These are phyloP conservation scores for Puccinia sorghi DNA, from an alignment of 1,284 basidiomycete genomes.

Conservation along the genomic window DNA sequence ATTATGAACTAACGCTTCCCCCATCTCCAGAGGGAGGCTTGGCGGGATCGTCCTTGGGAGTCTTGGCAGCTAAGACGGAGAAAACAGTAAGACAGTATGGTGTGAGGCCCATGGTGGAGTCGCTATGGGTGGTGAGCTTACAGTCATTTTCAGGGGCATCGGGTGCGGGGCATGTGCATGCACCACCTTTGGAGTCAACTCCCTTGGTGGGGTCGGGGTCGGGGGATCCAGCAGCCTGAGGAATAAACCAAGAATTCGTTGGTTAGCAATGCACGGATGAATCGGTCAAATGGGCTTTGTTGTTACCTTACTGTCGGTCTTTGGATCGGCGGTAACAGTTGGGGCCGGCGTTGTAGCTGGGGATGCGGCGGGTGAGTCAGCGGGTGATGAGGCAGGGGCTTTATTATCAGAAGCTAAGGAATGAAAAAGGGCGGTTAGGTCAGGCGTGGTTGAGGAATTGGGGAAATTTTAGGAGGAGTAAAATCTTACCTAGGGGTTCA, in stretches of 20 bases:
- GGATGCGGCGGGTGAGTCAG: background rate
- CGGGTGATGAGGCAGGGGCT: background rate
- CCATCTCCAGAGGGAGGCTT: background rate
- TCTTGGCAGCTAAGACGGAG: background rate
- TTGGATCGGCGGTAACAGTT: background rate
- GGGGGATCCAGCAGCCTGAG: background rate
- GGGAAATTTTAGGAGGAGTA: background rate
- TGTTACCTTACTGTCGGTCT: background rate
- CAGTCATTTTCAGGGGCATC: background rate
- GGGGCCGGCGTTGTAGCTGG: background rate
- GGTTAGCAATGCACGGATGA: background rate
- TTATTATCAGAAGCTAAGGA: background rate
- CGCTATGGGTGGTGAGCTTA: background rate
- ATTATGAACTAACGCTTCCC: background rate
- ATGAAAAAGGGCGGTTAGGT: background rate
- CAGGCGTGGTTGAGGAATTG: background rate
- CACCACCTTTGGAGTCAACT: background rate
- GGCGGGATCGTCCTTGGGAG: background rate
- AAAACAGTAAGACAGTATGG: too few species aligned
- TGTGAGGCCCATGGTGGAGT: too few species aligned
- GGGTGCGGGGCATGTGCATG: conserved; percentile 1
- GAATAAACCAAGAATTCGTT: background rate
- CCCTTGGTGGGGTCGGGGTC: background rate
- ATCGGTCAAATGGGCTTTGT: background rate
- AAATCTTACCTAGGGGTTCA: background rate